Evolutionary conservation across 1,139 yeast species (phyloP).

Genomic region (Geotrichum reessii): DNA sequence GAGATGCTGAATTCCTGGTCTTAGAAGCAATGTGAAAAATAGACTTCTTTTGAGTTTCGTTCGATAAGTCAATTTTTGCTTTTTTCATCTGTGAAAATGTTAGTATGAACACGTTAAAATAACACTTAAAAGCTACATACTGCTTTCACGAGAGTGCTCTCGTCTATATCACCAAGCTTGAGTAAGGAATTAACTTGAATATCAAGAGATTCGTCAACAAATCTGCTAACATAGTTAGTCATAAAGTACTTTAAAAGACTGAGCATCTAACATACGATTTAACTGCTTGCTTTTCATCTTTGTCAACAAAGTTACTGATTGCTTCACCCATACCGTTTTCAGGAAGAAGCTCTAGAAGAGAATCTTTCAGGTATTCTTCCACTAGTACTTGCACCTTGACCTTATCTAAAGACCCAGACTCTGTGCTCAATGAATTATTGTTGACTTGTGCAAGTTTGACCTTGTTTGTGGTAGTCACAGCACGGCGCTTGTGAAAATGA

Average conservation of each 20-base stretch:
- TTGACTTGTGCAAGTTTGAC: slow-evolving; percentile 14
- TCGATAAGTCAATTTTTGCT: slow-evolving; percentile 14
- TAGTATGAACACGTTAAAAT: background rate
- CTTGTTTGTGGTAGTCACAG: slow-evolving; percentile 1
- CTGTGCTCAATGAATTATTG: slow-evolving; percentile 20
- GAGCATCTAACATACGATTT: slow-evolving; percentile 35
- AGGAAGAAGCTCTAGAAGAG: slow-evolving; percentile 64
- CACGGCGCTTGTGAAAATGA: slow-evolving; percentile 36
- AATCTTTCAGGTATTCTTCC: slow-evolving; percentile 53
- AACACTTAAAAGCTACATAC: slow-evolving; percentile 6
- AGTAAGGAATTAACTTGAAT: slow-evolving; percentile 56
- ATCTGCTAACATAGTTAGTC: slow-evolving; percentile 27
- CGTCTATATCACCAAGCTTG: slow-evolving; percentile 37
- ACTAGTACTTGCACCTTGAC: slow-evolving; percentile 56
- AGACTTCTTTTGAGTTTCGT: slow-evolving; percentile 8
- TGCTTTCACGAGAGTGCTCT: slow-evolving; percentile 10
- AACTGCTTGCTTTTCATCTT: slow-evolving; percentile 72
- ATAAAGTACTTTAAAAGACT: background rate
- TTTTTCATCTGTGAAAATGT: slow-evolving; percentile 13
- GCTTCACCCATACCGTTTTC: slow-evolving; percentile 74
- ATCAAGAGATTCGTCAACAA: slow-evolving; percentile 61
- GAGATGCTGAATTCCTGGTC: background rate
- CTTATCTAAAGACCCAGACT: slow-evolving; percentile 36
- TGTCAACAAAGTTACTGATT: slow-evolving; percentile 64
- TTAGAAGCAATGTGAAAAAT: slow-evolving; percentile 3